Percentiles rank a stretch among this genome's conserved stretches.
These are phyloP conservation scores for Metschnikowia peoriensis DNA, from an alignment of 805 yeast species.

Conservation along the genomic window DNA sequence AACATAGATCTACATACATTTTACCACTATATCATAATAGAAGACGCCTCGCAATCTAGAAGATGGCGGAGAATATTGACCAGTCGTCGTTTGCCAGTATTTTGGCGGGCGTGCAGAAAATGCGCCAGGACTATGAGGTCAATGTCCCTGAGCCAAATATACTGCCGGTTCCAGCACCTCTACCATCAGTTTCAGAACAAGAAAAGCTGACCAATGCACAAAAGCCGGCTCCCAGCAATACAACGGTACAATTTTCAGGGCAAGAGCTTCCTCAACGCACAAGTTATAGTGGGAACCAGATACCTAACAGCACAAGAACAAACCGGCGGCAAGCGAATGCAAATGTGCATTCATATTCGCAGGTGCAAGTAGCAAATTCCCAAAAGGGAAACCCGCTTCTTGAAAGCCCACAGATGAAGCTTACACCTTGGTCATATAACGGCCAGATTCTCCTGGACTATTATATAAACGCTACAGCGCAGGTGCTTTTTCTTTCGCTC, in stretches of 20 bases:
- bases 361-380: conserved; percentile 57
- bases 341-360: conserved; percentile 18
- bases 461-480: conserved; percentile 54
- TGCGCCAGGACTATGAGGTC: conserved; percentile 45
- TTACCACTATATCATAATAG: background rate
- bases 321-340: conserved; percentile 2
- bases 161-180: conserved; percentile 2
- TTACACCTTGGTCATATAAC: conserved; percentile 55
- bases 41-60: background rate
- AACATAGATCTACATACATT: background rate
- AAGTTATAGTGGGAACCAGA: background rate
- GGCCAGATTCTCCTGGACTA: conserved; percentile 57
- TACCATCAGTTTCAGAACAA: background rate
- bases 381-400: conserved; percentile 75
- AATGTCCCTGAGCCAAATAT: background rate
- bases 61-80: conserved; percentile 29
- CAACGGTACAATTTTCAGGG: background rate
- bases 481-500: conserved; percentile 60
- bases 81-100: conserved; percentile 70
- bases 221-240: background rate
- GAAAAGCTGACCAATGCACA: background rate
- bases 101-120: conserved; percentile 63
- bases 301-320: background rate
- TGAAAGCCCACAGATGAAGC: conserved; percentile 46
- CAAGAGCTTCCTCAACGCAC: background rate